phyloP scores from a whole-genome alignment of 1,284 basidiomycete genomes.

The Cerrena zonata region DNA sequence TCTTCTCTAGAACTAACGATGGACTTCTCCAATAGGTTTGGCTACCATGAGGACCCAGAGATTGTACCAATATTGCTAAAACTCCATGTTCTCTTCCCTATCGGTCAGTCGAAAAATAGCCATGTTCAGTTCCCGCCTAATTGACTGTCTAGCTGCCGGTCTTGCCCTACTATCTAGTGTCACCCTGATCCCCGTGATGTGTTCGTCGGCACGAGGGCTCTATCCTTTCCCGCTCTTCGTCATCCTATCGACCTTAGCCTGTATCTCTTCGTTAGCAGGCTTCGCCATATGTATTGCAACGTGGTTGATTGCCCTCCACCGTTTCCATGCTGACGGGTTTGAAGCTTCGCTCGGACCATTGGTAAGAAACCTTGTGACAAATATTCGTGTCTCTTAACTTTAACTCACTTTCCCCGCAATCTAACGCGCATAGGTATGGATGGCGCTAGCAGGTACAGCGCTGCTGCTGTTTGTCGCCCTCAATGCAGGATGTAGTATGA shows the following conservation, averaged over 20 bases:
- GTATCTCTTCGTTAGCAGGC: slow-evolving; percentile 20
- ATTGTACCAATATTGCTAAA: slow-evolving; percentile 21
- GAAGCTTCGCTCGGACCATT: slow-evolving; percentile 24
- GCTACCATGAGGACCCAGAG: slow-evolving; percentile 21
- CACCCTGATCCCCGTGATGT: slow-evolving; percentile 22
- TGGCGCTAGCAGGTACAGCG: slow-evolving; percentile 24
- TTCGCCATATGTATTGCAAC: slow-evolving; percentile 23
- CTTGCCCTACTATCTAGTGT: slow-evolving; percentile 19
- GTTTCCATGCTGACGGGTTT: slow-evolving; percentile 20
- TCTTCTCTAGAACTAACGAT: neutral
- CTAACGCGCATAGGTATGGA: slow-evolving; percentile 30
- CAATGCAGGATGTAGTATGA: slow-evolving; percentile 27
- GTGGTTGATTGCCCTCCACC: slow-evolving; percentile 19
- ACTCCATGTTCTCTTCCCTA: slow-evolving; percentile 24
- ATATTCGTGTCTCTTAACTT: neutral
- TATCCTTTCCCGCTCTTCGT: slow-evolving; percentile 23
- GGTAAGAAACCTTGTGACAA: slow-evolving; percentile 16
- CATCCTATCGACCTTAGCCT: slow-evolving; percentile 21
- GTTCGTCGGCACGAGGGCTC: slow-evolving; percentile 15
- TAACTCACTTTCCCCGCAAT: neutral
- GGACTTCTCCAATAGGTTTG: slow-evolving; percentile 16
- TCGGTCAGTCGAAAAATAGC: slow-evolving; percentile 18
- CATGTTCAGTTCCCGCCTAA: neutral
- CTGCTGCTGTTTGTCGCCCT: slow-evolving; percentile 20
- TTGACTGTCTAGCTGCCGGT: slow-evolving; percentile 19